Base-by-base conservation (phyloP, 1,284 basidiomycete genomes). In the Rhodotorula sp. region DNA sequence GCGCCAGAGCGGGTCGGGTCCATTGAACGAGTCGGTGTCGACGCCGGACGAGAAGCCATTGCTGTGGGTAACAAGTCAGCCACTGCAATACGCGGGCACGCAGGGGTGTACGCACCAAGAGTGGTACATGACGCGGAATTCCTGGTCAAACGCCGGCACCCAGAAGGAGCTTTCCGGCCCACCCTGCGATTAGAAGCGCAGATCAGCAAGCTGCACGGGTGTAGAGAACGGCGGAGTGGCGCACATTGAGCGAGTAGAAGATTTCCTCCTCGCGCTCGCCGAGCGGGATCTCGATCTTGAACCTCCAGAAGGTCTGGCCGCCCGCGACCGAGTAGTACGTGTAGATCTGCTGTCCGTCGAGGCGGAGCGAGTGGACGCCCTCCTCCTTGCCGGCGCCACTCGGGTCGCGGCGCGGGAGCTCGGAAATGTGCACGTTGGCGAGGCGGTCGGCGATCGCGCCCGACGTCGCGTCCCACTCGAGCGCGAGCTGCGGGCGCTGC, bases 241-340 rank as follows among this genome's bases (percentile, higher is more conserved):
- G 45, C 55, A 78, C 80, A 54, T 82, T 81, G 70, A 83, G 74
- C 52, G 77, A 80, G 80, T 98, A 98, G 65, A 84, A 85, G 59
- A 97, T 86, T n/a, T 85, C 83, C 85, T 92, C 91, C 82, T 96
- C 92, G 50, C 85, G 82, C 13, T 85, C 82, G 8, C 86, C 85
- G 13, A 98, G 81, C 9, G 92, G 92, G 67, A 99, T 86, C 76
- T 90, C 87, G 67, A 98, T 87, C 80, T 90, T 86, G 84, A 98
- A 98, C 66, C 97, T 86, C 92, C 93, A 98, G 83, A 99, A 99
- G 23, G 62, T 67, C 66, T 78, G 76, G 13, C 72, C 61, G n/a
- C 81, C 88, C 66, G 87, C 85, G 7, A 54, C 44, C 23, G 90
- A 89, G 25, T 85, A 84, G 82, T 95, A 93, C 14, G 90, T 89